Base-by-base conservation (phyloP, 768 basidiomycete species). In the Russula emetica region DNA sequence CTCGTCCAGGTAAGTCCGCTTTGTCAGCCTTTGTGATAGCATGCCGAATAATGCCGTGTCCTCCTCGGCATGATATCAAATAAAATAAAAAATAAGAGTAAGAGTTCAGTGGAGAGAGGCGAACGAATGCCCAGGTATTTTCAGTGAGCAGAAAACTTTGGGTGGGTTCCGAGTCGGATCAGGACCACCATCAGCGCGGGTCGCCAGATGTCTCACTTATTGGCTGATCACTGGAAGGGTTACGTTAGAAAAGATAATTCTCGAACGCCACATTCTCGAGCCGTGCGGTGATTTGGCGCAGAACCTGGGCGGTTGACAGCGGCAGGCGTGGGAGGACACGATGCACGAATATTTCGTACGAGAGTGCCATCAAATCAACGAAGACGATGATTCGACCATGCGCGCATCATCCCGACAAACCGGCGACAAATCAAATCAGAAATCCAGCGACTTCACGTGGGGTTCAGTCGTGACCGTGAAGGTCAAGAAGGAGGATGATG, bases 231-330 rank as follows among this genome's bases (percentile, higher is more conserved):
- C 36, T 13, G 36, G 13, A 1, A 50, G 49, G 24, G 36, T 49
- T 54, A 55, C 45, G 50, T 55, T 47, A 62, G 16, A 30, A 18
- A 20, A 30, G 36, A 40, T 40, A 20, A 30, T 62, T 62, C 53
- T 62, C 45, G 61, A 62, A 56, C 45, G 45, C 61, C 61, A 62
- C 61, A 50, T 53, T 28, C 49, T 22, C 9, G 55, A 57, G 18
- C 54, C 22, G 45, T 26, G 54, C 34, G 22, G 36, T 32, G 16
- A 57, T 51, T 56, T 57, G 8, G 36, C 55, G 40, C 55, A 56
- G 28, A 40, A 30, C 36, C 32, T 10, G 13, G 28, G 51, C 16
- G 13, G 14, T 22, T 59, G 52, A 53, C 51, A 16, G 10, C 56
- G 16, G 44, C 51, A 57, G n/a, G 56, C 51, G 57, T 58, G 56